phyloP scores from a whole-genome alignment of 805 yeast genomes.

The Ogataea nitratoaversa region DNA sequence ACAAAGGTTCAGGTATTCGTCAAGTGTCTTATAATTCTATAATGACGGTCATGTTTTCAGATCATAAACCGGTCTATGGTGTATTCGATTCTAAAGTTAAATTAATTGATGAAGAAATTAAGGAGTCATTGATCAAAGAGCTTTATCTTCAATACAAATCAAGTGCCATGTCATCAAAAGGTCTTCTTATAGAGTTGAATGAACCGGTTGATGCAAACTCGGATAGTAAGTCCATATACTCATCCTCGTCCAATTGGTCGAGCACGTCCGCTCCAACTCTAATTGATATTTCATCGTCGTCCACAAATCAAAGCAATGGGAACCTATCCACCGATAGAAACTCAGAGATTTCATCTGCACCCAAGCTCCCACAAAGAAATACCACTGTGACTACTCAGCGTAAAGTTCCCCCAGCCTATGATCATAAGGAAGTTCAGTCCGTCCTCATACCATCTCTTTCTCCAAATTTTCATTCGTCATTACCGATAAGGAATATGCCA shows the following conservation, averaged over 20 bases:
- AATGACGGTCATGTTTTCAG: slow-evolving; percentile 61
- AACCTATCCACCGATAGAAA: slow-evolving; percentile 8
- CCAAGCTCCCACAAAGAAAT: slow-evolving; percentile 10
- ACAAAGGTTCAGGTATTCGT: slow-evolving; percentile 50
- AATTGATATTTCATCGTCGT: slow-evolving; percentile 18
- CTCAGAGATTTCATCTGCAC: slow-evolving; percentile 1
- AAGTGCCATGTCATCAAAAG: slow-evolving; percentile 13
- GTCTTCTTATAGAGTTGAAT: slow-evolving; percentile 27
- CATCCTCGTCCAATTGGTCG: slow-evolving; percentile 17
- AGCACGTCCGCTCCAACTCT: slow-evolving; percentile 21
- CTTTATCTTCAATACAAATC: slow-evolving; percentile 56
- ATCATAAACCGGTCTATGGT: slow-evolving; percentile 91
- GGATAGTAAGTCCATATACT: slow-evolving; percentile 5
- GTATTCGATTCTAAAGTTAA: slow-evolving; percentile 64
- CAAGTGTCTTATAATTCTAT: slow-evolving; percentile 70
- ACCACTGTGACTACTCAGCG: slow-evolving; percentile 9
- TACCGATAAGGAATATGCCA: neutral
- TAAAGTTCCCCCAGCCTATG: slow-evolving; percentile 22
- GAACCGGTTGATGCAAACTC: slow-evolving; percentile 19
- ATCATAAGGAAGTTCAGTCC: slow-evolving; percentile 15
- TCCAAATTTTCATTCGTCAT: slow-evolving; percentile 10
- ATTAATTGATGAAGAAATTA: slow-evolving; percentile 62
- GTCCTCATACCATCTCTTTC: slow-evolving; percentile 24
- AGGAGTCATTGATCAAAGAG: slow-evolving; percentile 49
- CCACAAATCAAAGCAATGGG: slow-evolving; percentile 6